Base-by-base conservation (phyloP, 805 yeast species). In the Candida methanosorbosa region DNA sequence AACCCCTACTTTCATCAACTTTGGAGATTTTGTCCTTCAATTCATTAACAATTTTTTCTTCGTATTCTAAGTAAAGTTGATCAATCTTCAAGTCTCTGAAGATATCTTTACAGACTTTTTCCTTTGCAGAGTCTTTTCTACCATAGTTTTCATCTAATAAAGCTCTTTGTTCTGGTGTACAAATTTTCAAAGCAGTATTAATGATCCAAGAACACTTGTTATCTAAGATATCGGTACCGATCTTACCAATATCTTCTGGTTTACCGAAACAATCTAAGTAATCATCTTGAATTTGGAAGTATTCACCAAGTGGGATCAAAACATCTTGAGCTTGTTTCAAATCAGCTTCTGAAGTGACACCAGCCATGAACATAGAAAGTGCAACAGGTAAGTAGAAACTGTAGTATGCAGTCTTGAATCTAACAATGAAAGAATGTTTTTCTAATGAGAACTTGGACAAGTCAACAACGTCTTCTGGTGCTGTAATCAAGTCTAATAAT, bases 201-300 rank as follows among this genome's bases (percentile, higher is more conserved):
- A 92, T 74, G 37, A 92, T 78, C 99, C 99, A 92, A 29, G 96
- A 83, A 63, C 99, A 92, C 64, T 92, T 92, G 75, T 92, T 92
- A 64, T 92, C 99, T 66, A 83, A 83, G 55, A 92, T 92, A 59
- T 92, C 99, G 40, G 98, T 92, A 48, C 99, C 99, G 48, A 92
- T 86, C 70, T 92, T 92, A 43, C 99, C 99, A 54, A 88, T 92
- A 53, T 90, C 86, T 56, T 84, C 94, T 29, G 98, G 96, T 50
- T 90, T 86, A 45, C 98, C 99, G 55, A 85, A 92, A 61, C 96
- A 85, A 63, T 92, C 99, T 46, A 92, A 74, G 66, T 71, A 92
- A 61, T 92, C 99, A 57, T 92, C 99, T 66, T 92, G 98, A 48
- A 92, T 85, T 68, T 92, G 99, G 80, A 92, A 92, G 61, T 92